Evolutionary conservation across 805 yeast genomes (phyloP), one percentile per base, ranked within the genome.

Genomic region (Saccharomycopsis oosterbeekiorum): DNA sequence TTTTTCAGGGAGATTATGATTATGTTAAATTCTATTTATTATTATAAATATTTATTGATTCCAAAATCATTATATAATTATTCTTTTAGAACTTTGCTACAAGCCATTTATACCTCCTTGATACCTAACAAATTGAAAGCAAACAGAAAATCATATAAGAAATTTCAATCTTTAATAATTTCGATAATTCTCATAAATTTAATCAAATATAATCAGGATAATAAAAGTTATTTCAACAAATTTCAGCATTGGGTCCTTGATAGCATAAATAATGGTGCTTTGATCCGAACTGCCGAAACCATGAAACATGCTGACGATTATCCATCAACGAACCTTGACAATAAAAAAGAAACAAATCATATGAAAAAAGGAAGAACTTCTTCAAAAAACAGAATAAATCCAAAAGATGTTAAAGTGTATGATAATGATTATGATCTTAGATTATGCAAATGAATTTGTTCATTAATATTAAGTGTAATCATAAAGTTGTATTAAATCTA

Each of bases 161-260:
- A 58, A 39, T 42, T 56, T 24, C 65, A 62, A 54, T 43, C 62
- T 37, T 39, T 60, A 14, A 21, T 62, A 37, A 53, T 57, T 24
- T n/a, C 65, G 8, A 26, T 59, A 40, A 47, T 62, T 21, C 9
- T 62, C 10, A 37, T 60, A 2, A 62, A 59, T 50, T 40, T 62
- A 21, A 19, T 59, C 12, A 34, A 47, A 10, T 59, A 24, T 56
- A 43, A 56, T 26, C 43, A 34, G 12, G 56, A 53, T 42, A 36
- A 21, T 8, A 56, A 59, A 4, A 36, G 26, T 15, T 47, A 21
- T 24, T 47, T 47, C 12, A 47, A 47, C 34, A 47, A 26, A 11
- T 21, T 47, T 2, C 53, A 47, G 34, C 53, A 17, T 24, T 47
- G 53, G 53, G 6, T 47, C n/a, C 11, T 47, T 11, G 53, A 47